Percentiles rank a stretch among this genome's conserved stretches.
Conservation (phyloP, 768 basidiomycete species). For the Tulasnella sp. region DNA sequence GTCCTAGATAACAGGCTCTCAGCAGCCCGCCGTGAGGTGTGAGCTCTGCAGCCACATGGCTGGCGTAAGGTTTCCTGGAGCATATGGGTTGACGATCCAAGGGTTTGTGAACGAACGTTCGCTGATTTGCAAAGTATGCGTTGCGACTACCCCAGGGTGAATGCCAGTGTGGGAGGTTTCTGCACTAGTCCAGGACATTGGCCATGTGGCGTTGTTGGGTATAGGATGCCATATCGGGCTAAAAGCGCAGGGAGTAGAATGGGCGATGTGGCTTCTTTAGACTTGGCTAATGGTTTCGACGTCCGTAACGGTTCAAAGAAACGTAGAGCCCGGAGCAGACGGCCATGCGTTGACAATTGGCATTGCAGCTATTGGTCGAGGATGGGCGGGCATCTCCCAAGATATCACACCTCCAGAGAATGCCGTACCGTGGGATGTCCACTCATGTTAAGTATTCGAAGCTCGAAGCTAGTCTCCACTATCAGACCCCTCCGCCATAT, state of each 20-base stretch:
- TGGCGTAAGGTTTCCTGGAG: neutral
- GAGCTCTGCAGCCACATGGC: neutral
- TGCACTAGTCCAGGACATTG: too few species aligned
- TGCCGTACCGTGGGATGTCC: neutral
- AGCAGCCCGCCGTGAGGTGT: neutral
- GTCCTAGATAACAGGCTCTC: neutral
- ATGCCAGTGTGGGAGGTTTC: too few species aligned
- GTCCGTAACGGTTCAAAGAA: neutral
- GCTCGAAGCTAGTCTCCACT: too few species aligned
- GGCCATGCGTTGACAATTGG: neutral
- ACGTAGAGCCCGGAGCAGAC: neutral
- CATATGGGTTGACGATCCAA: neutral
- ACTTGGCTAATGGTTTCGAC: neutral
- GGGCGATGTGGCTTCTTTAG: neutral
- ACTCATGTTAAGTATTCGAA: too few species aligned
- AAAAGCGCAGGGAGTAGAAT: neutral
- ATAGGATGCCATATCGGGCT: too few species aligned
- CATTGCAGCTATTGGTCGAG: neutral
- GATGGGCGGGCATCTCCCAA: neutral
- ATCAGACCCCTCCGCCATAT: too few species aligned
- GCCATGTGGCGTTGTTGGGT: too few species aligned
- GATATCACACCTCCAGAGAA: neutral
- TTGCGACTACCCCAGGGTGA: too few species aligned
- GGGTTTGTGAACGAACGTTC: neutral
- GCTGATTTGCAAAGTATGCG: neutral